phyloP scores from a whole-genome alignment of 2,329 filamentous ascomycete genomes.

The Tolypocladium album region DNA sequence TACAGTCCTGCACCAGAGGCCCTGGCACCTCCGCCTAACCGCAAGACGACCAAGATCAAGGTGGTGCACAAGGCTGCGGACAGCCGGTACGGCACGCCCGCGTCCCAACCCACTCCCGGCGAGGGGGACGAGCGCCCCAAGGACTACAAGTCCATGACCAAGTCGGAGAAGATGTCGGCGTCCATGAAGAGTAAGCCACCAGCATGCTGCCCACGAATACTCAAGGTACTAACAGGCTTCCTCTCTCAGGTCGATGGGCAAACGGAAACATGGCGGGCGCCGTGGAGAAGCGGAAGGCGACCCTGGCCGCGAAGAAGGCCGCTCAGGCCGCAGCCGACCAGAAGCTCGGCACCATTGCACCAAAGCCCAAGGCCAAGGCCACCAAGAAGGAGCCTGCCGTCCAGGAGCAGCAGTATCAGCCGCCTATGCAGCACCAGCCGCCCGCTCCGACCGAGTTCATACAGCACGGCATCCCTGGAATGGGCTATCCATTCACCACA shows the following conservation, averaged over 20 bases:
- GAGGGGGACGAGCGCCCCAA: constrained; percentile 32
- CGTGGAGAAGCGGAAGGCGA: constrained; percentile 50
- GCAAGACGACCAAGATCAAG: constrained; percentile 28
- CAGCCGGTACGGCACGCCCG: constrained; percentile 19
- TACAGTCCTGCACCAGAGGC: constrained; percentile 6
- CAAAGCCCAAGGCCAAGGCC: constrained; percentile 25
- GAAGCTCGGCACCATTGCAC: constrained; percentile 22
- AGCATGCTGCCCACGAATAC: not conserved
- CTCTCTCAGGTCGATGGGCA: constrained; percentile 41
- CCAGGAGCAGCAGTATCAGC: constrained; percentile 8
- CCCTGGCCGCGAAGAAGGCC: constrained; percentile 47
- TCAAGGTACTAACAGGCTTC: constrained; percentile 12
- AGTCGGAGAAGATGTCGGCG: constrained; percentile 55
- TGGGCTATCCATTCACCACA: constrained; percentile 14
- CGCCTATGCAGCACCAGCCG: not conserved
- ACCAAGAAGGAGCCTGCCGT: constrained; percentile 19
- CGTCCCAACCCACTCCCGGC: constrained; percentile 10
- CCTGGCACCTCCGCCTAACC: constrained; percentile 8
- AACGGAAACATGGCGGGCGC: constrained; percentile 49
- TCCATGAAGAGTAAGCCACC: constrained; percentile 49
- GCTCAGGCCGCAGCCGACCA: constrained; percentile 30
- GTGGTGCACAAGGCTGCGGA: constrained; percentile 18
- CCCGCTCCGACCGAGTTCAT: constrained; percentile 5
- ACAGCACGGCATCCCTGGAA: constrained; percentile 17
- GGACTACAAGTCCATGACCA: constrained; percentile 51